Evolutionary conservation across 768 basidiomycete species (phyloP).

Genomic region (Tulasnella sp.): DNA sequence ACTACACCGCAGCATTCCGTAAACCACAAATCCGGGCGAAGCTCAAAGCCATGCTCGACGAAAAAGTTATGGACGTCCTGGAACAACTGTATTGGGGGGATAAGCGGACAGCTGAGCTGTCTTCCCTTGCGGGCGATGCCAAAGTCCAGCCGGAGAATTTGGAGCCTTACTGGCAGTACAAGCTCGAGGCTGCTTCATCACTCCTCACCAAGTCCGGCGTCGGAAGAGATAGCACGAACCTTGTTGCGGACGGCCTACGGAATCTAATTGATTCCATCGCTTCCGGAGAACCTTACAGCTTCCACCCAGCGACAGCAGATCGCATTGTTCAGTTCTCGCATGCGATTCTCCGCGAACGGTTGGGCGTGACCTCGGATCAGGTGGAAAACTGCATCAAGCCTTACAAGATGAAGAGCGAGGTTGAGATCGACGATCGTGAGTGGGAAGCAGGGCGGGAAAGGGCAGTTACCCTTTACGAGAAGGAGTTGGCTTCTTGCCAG

Average conservation of each 20-base stretch:
- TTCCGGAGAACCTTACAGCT: conserved; percentile 81
- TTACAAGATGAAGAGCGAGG: conserved; percentile 80
- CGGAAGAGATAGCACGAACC: conserved; percentile 86
- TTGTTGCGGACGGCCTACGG: conserved; percentile 91
- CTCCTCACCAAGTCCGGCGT: conserved; percentile 94
- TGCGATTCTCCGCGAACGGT: conserved; percentile 85
- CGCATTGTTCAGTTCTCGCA: conserved; percentile 90
- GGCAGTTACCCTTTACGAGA: conserved; percentile 74
- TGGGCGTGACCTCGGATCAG: conserved; percentile 93
- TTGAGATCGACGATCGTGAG: conserved; percentile 88
- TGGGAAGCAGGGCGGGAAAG: conserved; percentile 82
- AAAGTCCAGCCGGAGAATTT: conserved; percentile 63
- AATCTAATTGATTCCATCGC: conserved; percentile 87
- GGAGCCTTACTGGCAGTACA: conserved; percentile 93
- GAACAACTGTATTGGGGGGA: conserved; percentile 98
- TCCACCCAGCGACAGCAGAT: conserved; percentile 84
- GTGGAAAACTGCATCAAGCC: conserved; percentile 99
- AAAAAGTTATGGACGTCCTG: conserved; percentile 94
- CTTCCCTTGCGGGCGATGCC: conserved; percentile 61
- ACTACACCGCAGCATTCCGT: conserved; percentile 77
- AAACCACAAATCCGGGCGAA: conserved; percentile 84
- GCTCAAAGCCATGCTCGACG: conserved; percentile 89
- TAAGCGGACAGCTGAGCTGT: conserved; percentile 73
- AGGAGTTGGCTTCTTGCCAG: conserved; percentile 81
- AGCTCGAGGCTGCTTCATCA: conserved; percentile 89